phyloP scores from a whole-genome alignment of 2,329 filamentous ascomycete species.

The Penicillium sp. region DNA sequence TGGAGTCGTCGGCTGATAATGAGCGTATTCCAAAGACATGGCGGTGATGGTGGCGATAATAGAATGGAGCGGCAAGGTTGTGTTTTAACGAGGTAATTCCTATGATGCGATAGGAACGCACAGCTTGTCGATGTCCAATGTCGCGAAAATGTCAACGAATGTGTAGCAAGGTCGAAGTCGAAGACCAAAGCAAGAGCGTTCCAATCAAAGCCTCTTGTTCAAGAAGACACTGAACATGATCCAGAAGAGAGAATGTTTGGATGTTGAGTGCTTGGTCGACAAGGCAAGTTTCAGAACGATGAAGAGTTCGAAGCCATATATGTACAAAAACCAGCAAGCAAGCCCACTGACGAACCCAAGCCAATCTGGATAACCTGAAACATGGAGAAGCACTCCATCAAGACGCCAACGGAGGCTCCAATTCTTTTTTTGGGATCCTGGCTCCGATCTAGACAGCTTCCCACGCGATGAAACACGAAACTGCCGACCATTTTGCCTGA shows the following conservation, averaged over 20 bases:
- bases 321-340: constrained; percentile 25
- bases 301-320: constrained; percentile 22
- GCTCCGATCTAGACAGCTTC: constrained; percentile 24
- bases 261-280: constrained; percentile 43
- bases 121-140: background rate
- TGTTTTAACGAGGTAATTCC: background rate
- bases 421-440: constrained; percentile 31
- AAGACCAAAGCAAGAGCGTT: constrained; percentile 23
- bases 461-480: constrained; percentile 31
- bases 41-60: constrained; percentile 18
- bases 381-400: constrained; percentile 39
- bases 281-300: constrained; percentile 20
- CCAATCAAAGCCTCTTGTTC: constrained; percentile 18
- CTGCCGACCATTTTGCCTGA: constrained; percentile 27
- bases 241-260: constrained; percentile 35
- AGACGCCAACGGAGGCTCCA: constrained; percentile 33
- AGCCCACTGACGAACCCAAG: constrained; percentile 27
- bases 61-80: background rate
- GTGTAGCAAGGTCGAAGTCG: constrained; percentile 12
- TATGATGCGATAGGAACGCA: background rate
- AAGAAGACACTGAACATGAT: constrained; percentile 27
- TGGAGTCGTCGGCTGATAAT: constrained; percentile 49
- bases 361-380: constrained; percentile 43
- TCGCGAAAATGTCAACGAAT: constrained; percentile 20
- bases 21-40: constrained; percentile 47